A percentile compares a stretch with the other conserved stretches of the same genome.
Conservation (phyloP, 208 protist species). For the Trypanosoma congolense region DNA sequence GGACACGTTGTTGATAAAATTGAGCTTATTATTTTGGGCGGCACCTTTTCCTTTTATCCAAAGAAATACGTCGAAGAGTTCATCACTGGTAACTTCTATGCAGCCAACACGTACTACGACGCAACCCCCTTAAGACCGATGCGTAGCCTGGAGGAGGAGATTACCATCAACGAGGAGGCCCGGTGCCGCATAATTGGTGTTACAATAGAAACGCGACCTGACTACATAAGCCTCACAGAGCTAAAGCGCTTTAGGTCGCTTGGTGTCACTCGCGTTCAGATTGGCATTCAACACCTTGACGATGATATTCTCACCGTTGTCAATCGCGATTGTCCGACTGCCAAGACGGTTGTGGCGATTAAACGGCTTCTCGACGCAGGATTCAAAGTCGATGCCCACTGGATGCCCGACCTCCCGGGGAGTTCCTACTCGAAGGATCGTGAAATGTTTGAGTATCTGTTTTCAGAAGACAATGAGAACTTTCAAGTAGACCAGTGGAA, state of each 20-base stretch:
- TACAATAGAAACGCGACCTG: slow-evolving; percentile 99
- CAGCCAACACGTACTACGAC: slow-evolving; percentile 90
- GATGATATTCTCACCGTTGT: slow-evolving; percentile 95
- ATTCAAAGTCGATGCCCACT: slow-evolving; percentile 99
- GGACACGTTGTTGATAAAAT: slow-evolving; percentile 95
- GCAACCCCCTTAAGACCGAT: slow-evolving; percentile 52
- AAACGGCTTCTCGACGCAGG: slow-evolving; percentile 94
- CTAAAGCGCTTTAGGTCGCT: slow-evolving; percentile 84
- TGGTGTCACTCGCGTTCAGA: slow-evolving; percentile 97
- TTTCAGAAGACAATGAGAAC: slow-evolving; percentile 80
- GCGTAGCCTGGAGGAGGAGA: slow-evolving; percentile 65
- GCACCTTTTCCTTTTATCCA: slow-evolving; percentile 98
- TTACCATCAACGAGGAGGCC: slow-evolving; percentile 89
- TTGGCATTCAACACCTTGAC: slow-evolving; percentile 99
- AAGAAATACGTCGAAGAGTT: slow-evolving; percentile 92
- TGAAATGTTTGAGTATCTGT: slow-evolving; percentile 89
- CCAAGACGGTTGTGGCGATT: slow-evolving; percentile 92
- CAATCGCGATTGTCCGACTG: slow-evolving; percentile 95
- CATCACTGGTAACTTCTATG: slow-evolving; percentile 86
- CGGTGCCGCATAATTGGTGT: slow-evolving; percentile 97
- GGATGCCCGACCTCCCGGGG: slow-evolving; percentile 99
- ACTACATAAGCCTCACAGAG: slow-evolving; percentile 94
- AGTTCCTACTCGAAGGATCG: slow-evolving; percentile 94
- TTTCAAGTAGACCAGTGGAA: slow-evolving; percentile 99
- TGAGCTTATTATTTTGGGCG: slow-evolving; percentile 99